Conservation (phyloP, 306 rosid species). For the Oemleria cerasiformis region DNA sequence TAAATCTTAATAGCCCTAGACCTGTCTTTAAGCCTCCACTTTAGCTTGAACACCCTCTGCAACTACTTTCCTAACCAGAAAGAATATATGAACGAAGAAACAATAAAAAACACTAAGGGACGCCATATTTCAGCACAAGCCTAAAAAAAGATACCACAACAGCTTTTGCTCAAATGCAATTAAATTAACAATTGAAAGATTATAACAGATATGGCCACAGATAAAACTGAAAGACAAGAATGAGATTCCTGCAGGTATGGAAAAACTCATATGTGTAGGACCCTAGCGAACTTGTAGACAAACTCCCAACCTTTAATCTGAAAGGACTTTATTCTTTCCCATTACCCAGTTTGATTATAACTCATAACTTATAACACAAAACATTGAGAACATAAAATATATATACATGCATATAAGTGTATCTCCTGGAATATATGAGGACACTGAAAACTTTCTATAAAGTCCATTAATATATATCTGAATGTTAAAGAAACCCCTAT, state of each 20-base stretch:
- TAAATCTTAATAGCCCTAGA: neutral
- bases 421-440: neutral
- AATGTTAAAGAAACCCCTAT: neutral
- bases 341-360: no score
- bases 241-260: neutral
- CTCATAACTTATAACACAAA: no score
- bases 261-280: neutral
- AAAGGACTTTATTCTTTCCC: neutral
- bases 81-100: neutral
- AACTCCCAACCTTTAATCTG: neutral
- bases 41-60: neutral
- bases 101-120: no score
- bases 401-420: neutral
- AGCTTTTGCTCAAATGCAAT: neutral
- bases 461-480: no score
- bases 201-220: neutral
- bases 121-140: neutral
- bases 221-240: neutral
- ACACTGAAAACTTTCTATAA: neutral
- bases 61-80: neutral
- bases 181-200: neutral
- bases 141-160: neutral
- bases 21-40: neutral
- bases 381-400: neutral
- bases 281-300: slow-evolving; percentile 1